Conservation (phyloP, 2,329 filamentous ascomycete species). For the Fusarium sp. region DNA sequence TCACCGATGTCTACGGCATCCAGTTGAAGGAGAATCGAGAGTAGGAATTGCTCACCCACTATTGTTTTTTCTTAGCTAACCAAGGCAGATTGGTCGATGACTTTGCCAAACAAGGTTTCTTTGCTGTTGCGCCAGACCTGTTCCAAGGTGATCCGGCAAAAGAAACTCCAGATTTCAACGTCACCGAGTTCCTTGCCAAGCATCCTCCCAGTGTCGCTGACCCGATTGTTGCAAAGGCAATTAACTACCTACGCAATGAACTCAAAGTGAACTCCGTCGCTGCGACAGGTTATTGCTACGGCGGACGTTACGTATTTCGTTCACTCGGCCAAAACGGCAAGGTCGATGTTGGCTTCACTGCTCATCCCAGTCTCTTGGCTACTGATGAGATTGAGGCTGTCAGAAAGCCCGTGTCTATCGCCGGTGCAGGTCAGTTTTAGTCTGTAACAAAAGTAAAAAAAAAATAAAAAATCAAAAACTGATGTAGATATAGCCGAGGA, state of each 20-base stretch:
- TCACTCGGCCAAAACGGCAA: constrained; percentile 61
- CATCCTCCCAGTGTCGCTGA: constrained; percentile 13
- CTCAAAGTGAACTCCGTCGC: constrained; percentile 59
- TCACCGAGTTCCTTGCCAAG: constrained; percentile 10
- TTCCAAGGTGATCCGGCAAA: constrained; percentile 9
- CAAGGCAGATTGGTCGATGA: constrained; percentile 16
- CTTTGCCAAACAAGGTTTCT: constrained; percentile 24
- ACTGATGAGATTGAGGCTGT: constrained; percentile 59
- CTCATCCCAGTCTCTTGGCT: constrained; percentile 68
- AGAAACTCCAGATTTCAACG: background rate
- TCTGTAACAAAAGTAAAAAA: fast-evolving
- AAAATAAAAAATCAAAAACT: background rate
- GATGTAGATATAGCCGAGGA: constrained; percentile 5
- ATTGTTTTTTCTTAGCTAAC: background rate
- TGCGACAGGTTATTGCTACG: constrained; percentile 69
- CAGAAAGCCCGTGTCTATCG: constrained; percentile 15
- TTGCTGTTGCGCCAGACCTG: constrained; percentile 14
- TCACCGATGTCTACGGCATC: constrained; percentile 29
- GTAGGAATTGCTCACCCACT: background rate
- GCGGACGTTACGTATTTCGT: constrained; percentile 64
- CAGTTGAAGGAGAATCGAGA: constrained; percentile 8
- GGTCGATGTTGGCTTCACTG: constrained; percentile 64
- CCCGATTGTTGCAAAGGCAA: constrained; percentile 21
- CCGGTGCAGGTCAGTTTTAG: constrained; percentile 18
- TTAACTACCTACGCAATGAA: constrained; percentile 29